These are phyloP conservation scores for Lotus japonicus DNA, from an alignment of 306 rosid species.

Conservation along the genomic window DNA sequence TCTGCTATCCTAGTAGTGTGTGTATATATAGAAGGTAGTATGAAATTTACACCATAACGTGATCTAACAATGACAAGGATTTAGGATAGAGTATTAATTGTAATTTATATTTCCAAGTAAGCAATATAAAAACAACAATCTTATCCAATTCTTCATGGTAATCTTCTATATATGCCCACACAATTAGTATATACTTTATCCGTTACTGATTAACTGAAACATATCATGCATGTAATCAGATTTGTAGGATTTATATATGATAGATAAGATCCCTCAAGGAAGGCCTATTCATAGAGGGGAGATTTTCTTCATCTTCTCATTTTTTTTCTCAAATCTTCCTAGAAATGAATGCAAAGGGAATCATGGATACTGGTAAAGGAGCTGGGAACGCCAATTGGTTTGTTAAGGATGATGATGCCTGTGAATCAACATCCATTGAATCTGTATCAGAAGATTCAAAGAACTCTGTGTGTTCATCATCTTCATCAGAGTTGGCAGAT, in stretches of 20 bases:
- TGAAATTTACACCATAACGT: conserved; percentile 42
- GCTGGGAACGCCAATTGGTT: conserved; percentile 19
- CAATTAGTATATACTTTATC: neutral
- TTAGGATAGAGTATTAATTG: conserved; percentile 14
- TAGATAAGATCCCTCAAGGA: conserved; percentile 7
- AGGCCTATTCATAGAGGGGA: no score
- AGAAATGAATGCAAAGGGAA: conserved; percentile 24
- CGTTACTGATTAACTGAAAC: neutral
- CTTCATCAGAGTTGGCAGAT: conserved; percentile 50
- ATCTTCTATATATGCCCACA: neutral
- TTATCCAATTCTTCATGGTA: conserved; percentile 35
- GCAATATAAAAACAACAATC: conserved; percentile 6
- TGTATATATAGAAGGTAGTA: conserved; percentile 17
- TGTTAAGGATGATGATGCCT: conserved; percentile 22
- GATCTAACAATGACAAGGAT: conserved; percentile 38
- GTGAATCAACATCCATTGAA: conserved; percentile 35
- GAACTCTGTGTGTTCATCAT: conserved; percentile 41
- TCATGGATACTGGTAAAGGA: neutral
- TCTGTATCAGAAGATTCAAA: conserved; percentile 36
- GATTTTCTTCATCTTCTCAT: no score
- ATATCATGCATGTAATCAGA: no score
- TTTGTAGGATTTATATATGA: no score
- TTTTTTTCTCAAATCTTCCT: neutral
- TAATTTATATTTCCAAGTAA: neutral
- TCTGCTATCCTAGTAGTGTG: conserved; percentile 35